These are phyloP conservation scores for Calonectria leucothoes DNA, from an alignment of 2,329 filamentous ascomycete genomes.

Conservation along the genomic window DNA sequence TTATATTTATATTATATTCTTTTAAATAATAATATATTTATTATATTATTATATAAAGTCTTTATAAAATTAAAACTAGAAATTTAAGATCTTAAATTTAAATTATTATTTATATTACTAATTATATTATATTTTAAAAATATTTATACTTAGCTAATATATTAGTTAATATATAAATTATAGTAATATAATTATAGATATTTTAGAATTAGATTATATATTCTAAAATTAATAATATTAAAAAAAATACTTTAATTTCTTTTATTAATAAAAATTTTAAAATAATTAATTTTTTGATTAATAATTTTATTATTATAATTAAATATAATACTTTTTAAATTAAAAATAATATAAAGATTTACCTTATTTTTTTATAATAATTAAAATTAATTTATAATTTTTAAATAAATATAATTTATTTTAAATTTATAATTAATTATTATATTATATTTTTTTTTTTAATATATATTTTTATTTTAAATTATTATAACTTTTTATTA, in stretches of 20 bases:
- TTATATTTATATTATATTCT: no score
- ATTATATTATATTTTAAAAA: no score
- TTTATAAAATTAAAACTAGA: neutral
- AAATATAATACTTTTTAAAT: neutral
- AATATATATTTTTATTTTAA: neutral
- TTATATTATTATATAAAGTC: no score
- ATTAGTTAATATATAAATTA: no score
- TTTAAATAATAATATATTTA: no score
- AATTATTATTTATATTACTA: neutral
- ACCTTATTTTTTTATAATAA: neutral
- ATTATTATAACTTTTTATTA: no score
- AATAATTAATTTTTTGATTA: neutral
- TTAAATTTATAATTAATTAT: neutral
- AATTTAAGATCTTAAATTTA: no score
- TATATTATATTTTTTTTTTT: neutral
- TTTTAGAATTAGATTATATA: no score
- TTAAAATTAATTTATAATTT: no score
- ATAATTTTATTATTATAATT: neutral
- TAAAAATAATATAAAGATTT: neutral
- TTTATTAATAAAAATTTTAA: neutral
- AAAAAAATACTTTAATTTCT: no score
- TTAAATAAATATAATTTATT: neutral
- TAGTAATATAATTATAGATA: no score
- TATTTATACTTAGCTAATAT: neutral
- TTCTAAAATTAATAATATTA: no score